Evolutionary conservation across 83 land plant genomes (phyloP).

Genomic region (Diphasiastrum complanatum): DNA sequence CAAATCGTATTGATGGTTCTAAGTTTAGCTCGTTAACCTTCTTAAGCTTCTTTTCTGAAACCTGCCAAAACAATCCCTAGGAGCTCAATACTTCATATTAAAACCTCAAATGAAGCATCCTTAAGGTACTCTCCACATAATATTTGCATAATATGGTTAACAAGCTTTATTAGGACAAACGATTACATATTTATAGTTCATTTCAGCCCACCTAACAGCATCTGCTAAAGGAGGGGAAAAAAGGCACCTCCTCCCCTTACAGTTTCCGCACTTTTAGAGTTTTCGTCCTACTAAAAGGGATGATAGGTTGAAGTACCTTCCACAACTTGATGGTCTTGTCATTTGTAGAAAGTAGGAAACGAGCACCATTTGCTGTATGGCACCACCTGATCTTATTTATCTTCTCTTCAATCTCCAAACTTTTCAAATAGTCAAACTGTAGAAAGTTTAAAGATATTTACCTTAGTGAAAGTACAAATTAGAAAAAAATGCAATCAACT

Average conservation of each 20-base stretch:
- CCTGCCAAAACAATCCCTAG: no score
- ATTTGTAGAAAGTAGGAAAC: constrained; percentile 56
- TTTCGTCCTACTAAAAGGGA: not conserved
- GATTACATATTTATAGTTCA: not conserved
- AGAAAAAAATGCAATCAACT: not conserved
- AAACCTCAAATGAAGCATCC: no score
- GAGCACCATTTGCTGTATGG: constrained; percentile 37
- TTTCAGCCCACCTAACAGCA: not conserved
- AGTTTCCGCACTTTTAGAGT: not conserved
- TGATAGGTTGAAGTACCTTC: no score
- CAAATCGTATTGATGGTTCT: constrained; percentile 24
- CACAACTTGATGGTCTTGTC: constrained; percentile 60
- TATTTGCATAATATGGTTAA: not conserved
- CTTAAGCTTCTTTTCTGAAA: constrained; percentile 40
- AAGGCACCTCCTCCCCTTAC: not conserved
- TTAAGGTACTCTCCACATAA: constrained; percentile 14
- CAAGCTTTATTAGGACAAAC: not conserved
- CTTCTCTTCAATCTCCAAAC: constrained; percentile 64
- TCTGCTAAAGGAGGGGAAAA: not conserved
- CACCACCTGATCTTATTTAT: constrained; percentile 61
- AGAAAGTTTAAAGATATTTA: not conserved
- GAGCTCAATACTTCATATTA: no score
- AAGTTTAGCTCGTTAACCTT: constrained; percentile 35
- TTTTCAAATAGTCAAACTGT: constrained; percentile 66
- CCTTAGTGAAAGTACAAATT: not conserved